Conservation (phyloP, 1,284 basidiomycete genomes). For the Pseudomicrostroma phylloplanum region DNA sequence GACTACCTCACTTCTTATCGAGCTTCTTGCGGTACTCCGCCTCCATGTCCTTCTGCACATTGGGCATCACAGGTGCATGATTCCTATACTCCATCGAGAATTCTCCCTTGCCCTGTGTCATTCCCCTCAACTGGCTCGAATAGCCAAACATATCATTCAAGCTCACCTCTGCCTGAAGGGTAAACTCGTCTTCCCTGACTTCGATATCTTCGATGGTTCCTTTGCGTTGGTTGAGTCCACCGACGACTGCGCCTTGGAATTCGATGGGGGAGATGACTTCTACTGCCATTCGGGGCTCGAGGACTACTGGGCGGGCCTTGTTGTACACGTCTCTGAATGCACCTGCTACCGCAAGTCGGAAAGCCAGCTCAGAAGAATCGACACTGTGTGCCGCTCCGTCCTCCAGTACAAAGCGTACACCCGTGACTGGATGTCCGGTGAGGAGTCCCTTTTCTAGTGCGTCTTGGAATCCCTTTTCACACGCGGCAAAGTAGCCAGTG, state of each 20-base stretch:
- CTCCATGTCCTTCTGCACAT: conserved; percentile 76
- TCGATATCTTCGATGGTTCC: conserved; percentile 95
- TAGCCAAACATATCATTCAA: conserved; percentile 98
- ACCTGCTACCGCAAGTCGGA: conserved; percentile 80
- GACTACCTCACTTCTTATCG: conserved; percentile 15
- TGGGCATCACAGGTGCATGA: conserved; percentile 80
- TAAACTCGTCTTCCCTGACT: conserved; percentile 94
- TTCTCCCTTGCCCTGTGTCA: conserved; percentile 64
- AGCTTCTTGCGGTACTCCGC: conserved; percentile 50
- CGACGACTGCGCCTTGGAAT: conserved; percentile 95
- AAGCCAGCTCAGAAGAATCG: conserved; percentile 94
- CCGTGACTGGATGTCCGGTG: conserved; percentile 80
- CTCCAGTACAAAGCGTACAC: conserved; percentile 78
- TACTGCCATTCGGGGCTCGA: conserved; percentile 97
- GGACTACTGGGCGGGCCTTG: conserved; percentile 70
- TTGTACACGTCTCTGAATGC: conserved; percentile 88
- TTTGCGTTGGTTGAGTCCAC: conserved; percentile 83
- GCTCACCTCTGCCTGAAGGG: conserved; percentile 80
- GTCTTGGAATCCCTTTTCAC: conserved; percentile 95
- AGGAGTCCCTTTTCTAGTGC: conserved; percentile 85
- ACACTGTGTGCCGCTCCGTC: conserved; percentile 92
- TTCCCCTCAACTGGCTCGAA: conserved; percentile 63
- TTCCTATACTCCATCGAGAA: conserved; percentile 72
- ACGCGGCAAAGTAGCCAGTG: conserved; percentile 82
- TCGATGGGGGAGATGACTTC: conserved; percentile 93